These are phyloP conservation scores for Saksenaea vasiformis DNA, from an alignment of 371 early-diverging fungal species.

Conservation along the genomic window DNA sequence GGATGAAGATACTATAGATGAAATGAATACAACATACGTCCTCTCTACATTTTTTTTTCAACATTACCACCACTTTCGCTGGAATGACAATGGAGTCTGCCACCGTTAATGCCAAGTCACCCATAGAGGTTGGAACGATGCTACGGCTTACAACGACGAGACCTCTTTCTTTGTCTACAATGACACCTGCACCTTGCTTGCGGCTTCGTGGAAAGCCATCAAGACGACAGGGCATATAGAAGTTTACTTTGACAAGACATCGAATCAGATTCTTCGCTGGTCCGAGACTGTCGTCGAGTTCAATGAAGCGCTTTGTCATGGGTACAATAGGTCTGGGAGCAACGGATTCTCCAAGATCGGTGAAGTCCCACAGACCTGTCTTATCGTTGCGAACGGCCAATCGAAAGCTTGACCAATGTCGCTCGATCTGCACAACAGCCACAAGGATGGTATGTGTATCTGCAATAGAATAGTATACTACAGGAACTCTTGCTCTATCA, in stretches of 20 bases:
- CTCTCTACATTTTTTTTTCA: background rate
- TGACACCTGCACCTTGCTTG: constrained; percentile 72
- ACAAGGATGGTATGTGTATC: constrained; percentile 75
- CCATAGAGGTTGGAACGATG: constrained; percentile 73
- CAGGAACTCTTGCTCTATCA: constrained; percentile 75
- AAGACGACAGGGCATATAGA: constrained; percentile 66
- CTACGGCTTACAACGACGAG: constrained; percentile 72
- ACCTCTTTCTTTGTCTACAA: constrained; percentile 73
- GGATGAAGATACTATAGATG: constrained; percentile 71
- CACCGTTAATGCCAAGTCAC: constrained; percentile 75
- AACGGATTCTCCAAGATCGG: constrained; percentile 49
- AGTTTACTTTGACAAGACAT: constrained; percentile 66
- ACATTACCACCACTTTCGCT: constrained; percentile 61
- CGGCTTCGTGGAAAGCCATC: constrained; percentile 70
- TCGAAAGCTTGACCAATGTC: constrained; percentile 82
- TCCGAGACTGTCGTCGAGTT: constrained; percentile 58
- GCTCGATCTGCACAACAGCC: constrained; percentile 73
- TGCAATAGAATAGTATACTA: constrained; percentile 81
- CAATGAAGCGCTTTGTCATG: constrained; percentile 55
- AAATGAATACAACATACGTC: background rate
- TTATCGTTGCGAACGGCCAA: constrained; percentile 76
- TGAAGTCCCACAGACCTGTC: constrained; percentile 82
- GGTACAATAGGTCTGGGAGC: constrained; percentile 47
- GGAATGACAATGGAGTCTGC: constrained; percentile 81
- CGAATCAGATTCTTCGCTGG: constrained; percentile 63